Base-by-base conservation (phyloP, 75 land plant species). In the Ceratopteris richardii region DNA sequence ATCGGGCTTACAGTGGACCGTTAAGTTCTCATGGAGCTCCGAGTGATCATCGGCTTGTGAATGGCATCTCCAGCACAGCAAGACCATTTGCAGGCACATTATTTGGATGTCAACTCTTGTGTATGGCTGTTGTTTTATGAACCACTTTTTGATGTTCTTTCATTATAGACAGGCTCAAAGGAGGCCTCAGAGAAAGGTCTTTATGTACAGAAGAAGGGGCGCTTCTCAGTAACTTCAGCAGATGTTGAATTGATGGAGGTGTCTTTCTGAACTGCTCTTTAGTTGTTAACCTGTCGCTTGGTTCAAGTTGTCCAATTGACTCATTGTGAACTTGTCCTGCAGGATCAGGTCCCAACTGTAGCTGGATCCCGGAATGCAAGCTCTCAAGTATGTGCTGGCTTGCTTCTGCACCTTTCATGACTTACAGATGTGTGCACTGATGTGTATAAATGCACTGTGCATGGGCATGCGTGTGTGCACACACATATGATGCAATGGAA, bases 141-240 rank as follows among this genome's bases (percentile, higher is more conserved):
- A 30, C 25, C 23, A 2, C 10, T 18, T 54, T 24, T 54, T 27
- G 17, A 16, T 30, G 31, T 19, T 5, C 23, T 57, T 57, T 29
- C 2, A 30, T 31, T 30, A 30, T 16, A 11, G 12, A 29, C 59
- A 36, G 43, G 40, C 25, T 29, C 5, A 26, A 52, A 68, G 44
- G 71, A 68, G 29, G 42, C 61, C 6, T 27, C 50, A 50, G 71
- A 68, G 57, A 63, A 63, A 51, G 54, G 54, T 2, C 52, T 62
- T 2, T 73, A 80, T 33, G 71, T 93, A 26, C 84, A 86, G 58
- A 81, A 76, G 29, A 88, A 74, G 64, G 98, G 98, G n/a, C 90
- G 98, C 10, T 93, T 93, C 52, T 80, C 84, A 53, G 82, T 93
- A 29, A 93, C 87, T 60, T 81, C 87, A 42, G 85, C 72, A 60